Percentiles rank a stretch among this genome's conserved stretches.
These are phyloP conservation scores for Sugiyamaella mastotermitis DNA, from an alignment of 805 yeast genomes.

Conservation along the genomic window DNA sequence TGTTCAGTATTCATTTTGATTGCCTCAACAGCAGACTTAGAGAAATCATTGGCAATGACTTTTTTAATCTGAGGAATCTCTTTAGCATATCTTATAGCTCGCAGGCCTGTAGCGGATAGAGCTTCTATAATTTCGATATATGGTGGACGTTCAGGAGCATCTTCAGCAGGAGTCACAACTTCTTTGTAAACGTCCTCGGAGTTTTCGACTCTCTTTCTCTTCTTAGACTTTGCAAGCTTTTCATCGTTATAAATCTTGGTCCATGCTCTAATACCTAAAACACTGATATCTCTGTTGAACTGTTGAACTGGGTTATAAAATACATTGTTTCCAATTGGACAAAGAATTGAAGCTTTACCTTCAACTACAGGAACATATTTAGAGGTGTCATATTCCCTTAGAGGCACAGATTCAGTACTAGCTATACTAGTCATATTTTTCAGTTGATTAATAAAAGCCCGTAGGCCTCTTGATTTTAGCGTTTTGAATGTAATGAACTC, in stretches of 20 bases:
- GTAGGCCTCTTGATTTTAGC: no score
- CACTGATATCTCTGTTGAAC: conserved; percentile 87
- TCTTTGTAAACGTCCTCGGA: conserved; percentile 4
- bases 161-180: conserved; percentile 3
- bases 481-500: no score
- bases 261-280: conserved; percentile 84
- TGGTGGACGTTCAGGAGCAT: conserved; percentile 27
- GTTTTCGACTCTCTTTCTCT: conserved; percentile 13
- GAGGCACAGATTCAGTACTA: background rate
- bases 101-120: conserved; percentile 86
- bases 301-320: conserved; percentile 97
- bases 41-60: conserved; percentile 85
- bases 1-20: conserved; percentile 65
- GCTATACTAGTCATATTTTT: no score
- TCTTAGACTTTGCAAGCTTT: conserved; percentile 19
- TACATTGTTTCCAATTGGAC: conserved; percentile 76
- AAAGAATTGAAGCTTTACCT: conserved; percentile 78
- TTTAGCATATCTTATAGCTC: conserved; percentile 89
- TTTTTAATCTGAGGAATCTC: conserved; percentile 74
- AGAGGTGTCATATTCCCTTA: conserved; percentile 6
- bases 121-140: conserved; percentile 79
- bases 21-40: conserved; percentile 77
- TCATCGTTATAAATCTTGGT: conserved; percentile 48
- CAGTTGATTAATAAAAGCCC: no score
- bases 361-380: conserved; percentile 39